Conservation (phyloP, 108 stramenopile species). For the Skeletonema grethae region DNA sequence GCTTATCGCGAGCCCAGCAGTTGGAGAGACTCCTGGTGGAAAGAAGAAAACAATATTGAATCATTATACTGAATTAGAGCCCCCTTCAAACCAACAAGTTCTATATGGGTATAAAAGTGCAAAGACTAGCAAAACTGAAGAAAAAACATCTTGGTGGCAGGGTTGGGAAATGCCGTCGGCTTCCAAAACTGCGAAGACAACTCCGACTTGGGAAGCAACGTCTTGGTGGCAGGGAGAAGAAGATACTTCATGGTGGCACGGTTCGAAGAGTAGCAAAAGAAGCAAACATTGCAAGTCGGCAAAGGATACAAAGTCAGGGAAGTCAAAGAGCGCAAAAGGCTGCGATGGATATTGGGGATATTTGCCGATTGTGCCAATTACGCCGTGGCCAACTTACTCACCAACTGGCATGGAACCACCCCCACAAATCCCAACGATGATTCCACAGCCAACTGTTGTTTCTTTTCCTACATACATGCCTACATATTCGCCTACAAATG, state of each 20-base stretch:
- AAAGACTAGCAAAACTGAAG: not conserved
- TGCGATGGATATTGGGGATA: not conserved
- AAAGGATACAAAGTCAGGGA: not conserved
- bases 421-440: not conserved
- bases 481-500: not conserved
- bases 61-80: slow-evolving; percentile 6
- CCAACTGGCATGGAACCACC: slow-evolving; percentile 5
- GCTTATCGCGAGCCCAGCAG: not conserved
- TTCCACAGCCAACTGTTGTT: not conserved
- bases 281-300: slow-evolving; percentile 3
- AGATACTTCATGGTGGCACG: not conserved
- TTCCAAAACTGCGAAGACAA: not conserved
- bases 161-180: too few relatives aligned
- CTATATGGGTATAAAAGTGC: not conserved
- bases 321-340: not conserved
- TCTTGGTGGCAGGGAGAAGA: not conserved
- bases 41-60: slow-evolving; percentile 24
- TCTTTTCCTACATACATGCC: slow-evolving; percentile 21
- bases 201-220: not conserved
- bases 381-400: slow-evolving; percentile 8
- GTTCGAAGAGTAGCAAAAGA: not conserved
- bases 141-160: not conserved
- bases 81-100: not conserved
- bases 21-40: not conserved
- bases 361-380: not conserved